These are phyloP conservation scores for Rhizopogon vulgaris DNA, from an alignment of 768 basidiomycete species.

Conservation along the genomic window DNA sequence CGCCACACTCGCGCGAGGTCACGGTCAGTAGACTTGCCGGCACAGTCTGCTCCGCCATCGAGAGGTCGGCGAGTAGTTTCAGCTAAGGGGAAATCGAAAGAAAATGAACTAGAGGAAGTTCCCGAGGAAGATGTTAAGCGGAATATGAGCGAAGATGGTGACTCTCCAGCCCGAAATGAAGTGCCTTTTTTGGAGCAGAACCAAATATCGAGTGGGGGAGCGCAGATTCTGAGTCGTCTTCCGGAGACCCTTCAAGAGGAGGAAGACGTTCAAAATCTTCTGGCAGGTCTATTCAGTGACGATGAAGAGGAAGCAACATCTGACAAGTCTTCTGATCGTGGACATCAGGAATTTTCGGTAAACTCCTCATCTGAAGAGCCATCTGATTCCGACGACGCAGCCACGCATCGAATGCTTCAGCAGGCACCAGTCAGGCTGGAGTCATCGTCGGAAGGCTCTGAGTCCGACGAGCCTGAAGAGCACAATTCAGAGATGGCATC, in stretches of 20 bases:
- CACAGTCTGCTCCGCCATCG: neutral
- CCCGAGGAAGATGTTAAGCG: conserved; percentile 4
- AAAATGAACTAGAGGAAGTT: neutral
- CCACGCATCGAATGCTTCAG: conserved; percentile 17
- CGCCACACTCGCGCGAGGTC: conserved; percentile 18
- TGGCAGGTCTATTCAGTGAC: conserved; percentile 1
- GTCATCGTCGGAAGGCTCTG: neutral
- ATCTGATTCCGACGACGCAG: conserved; percentile 24
- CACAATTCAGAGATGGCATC: conserved; percentile 11
- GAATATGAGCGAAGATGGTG: neutral
- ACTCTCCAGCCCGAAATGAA: neutral
- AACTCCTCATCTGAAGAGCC: conserved; percentile 5
- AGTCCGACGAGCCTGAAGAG: conserved; percentile 1
- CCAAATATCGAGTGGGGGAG: neutral
- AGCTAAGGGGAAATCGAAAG: conserved; percentile 6
- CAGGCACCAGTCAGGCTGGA: neutral
- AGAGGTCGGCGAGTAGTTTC: neutral
- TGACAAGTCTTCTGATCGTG: neutral
- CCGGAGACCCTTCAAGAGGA: conserved; percentile 13
- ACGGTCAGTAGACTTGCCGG: conserved; percentile 12
- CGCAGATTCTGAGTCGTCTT: neutral
- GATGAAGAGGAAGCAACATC: neutral
- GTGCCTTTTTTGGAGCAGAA: neutral
- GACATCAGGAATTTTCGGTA: neutral
- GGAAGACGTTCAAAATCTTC: conserved; percentile 16